A percentile compares a stretch with the other conserved stretches of the same genome.
Conservation (phyloP, 1,284 basidiomycete genomes). For the Neonothopanus nambi region DNA sequence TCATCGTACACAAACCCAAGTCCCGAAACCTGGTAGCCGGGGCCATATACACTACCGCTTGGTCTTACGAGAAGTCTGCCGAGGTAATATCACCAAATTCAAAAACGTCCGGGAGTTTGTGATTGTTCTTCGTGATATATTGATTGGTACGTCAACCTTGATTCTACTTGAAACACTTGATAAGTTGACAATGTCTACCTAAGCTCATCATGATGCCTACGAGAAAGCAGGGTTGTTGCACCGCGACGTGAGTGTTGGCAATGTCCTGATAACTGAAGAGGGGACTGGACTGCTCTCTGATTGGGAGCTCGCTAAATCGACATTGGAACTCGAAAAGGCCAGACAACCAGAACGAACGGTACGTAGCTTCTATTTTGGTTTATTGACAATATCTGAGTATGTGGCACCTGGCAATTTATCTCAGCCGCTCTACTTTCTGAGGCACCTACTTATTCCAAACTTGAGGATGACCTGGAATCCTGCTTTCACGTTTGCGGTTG, state of each 20-base stretch:
- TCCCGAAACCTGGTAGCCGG: too few species aligned
- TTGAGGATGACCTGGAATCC: background rate
- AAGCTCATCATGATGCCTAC: conserved; percentile 5
- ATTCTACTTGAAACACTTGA: background rate
- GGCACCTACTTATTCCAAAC: too few species aligned
- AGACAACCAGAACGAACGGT: too few species aligned
- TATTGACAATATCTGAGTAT: background rate
- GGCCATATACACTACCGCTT: conserved; percentile 16
- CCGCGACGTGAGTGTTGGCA: conserved; percentile 3
- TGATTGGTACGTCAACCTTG: background rate
- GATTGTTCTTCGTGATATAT: background rate
- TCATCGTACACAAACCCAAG: too few species aligned
- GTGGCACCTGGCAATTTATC: conserved; percentile 11
- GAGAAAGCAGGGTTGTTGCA: conserved; percentile 1
- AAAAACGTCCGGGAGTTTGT: background rate
- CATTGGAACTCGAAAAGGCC: background rate
- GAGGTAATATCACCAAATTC: conserved; percentile 1
- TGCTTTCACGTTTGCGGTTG: background rate
- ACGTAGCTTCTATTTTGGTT: too few species aligned
- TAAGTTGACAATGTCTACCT: background rate
- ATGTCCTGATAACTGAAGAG: conserved; percentile 4
- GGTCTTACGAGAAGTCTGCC: conserved; percentile 17
- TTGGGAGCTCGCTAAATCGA: conserved; percentile 8
- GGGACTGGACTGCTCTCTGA: conserved; percentile 4
- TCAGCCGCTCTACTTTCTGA: conserved; percentile 1